Percentiles rank a stretch among this genome's conserved stretches.
Conservation (phyloP, 2,329 filamentous ascomycete genomes). For the Fusarium acutatum region DNA sequence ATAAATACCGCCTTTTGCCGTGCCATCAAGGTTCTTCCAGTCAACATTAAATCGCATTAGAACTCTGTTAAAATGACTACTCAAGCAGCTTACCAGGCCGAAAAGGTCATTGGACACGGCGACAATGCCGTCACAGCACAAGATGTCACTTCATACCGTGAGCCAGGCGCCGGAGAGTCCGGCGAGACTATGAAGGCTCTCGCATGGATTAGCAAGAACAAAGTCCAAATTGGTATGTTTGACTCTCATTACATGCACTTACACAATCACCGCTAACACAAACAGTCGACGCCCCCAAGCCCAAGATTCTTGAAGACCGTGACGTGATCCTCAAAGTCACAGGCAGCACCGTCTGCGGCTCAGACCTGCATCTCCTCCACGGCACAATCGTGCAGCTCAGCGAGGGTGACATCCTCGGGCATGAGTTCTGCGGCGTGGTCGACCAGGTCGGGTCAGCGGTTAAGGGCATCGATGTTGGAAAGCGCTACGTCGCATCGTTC, state of each 20-base stretch:
- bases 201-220: slow-evolving; percentile 84
- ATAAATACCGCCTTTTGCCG: slow-evolving; percentile 10
- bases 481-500: slow-evolving; percentile 84
- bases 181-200: slow-evolving; percentile 80
- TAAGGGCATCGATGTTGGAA: slow-evolving; percentile 64
- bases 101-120: slow-evolving; percentile 74
- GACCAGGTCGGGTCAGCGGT: slow-evolving; percentile 64
- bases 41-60: background rate
- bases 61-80: slow-evolving; percentile 42
- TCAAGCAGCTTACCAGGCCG: slow-evolving; percentile 73
- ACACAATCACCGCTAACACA: background rate
- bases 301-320: slow-evolving; percentile 74
- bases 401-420: slow-evolving; percentile 73
- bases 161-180: slow-evolving; percentile 56
- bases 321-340: slow-evolving; percentile 86
- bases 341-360: slow-evolving; percentile 66
- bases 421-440: slow-evolving; percentile 67
- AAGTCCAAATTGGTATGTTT: slow-evolving; percentile 69
- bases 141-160: slow-evolving; percentile 70
- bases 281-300: slow-evolving; percentile 71
- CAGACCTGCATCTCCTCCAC: slow-evolving; percentile 66
- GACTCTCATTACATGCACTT: background rate
- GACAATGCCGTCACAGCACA: slow-evolving; percentile 72
- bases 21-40: background rate
- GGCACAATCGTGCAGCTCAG: slow-evolving; percentile 65